Conservation (phyloP, 768 basidiomycete species). For the Podaxis sp. region DNA sequence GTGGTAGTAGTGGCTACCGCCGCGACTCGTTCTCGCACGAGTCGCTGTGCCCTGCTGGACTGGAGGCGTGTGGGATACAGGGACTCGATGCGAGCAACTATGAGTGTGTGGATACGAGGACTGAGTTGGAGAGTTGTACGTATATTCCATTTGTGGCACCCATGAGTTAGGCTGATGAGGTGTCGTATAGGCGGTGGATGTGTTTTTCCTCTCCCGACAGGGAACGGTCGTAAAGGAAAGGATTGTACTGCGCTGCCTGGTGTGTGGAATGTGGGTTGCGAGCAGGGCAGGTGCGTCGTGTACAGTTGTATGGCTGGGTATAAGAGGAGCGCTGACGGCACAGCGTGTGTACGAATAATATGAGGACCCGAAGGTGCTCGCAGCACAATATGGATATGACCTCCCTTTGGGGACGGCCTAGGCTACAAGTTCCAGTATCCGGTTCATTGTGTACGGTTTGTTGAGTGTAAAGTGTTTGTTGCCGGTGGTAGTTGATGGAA, state of each 20-base stretch:
- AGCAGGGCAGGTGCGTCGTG: slow-evolving; percentile 31
- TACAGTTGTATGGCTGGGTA: too few species aligned
- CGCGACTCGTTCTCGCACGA: slow-evolving; percentile 28
- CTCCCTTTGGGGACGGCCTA: too few species aligned
- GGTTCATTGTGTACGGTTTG: too few species aligned
- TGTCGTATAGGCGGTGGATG: slow-evolving; percentile 49
- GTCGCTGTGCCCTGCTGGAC: slow-evolving; percentile 35
- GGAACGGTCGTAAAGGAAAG: slow-evolving; percentile 34
- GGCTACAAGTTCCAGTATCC: too few species aligned
- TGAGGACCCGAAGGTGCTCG: too few species aligned
- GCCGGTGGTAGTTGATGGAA: too few species aligned
- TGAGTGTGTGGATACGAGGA: slow-evolving; percentile 49
- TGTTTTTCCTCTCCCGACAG: too few species aligned
- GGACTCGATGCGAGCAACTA: slow-evolving; percentile 37
- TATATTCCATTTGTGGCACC: slow-evolving; percentile 13
- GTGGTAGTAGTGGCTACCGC: slow-evolving; percentile 22
- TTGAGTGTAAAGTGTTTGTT: too few species aligned
- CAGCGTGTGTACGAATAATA: too few species aligned
- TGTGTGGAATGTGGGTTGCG: slow-evolving; percentile 49
- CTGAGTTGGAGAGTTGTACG: slow-evolving; percentile 55
- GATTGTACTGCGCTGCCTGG: slow-evolving; percentile 52
- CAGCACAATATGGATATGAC: too few species aligned
- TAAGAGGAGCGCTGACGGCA: too few species aligned
- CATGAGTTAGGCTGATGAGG: neutral
- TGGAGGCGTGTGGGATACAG: slow-evolving; percentile 43